Evolutionary conservation across 495 filamentous ascomycete genomes (phyloP).

Genomic region (Cercophora samala): DNA sequence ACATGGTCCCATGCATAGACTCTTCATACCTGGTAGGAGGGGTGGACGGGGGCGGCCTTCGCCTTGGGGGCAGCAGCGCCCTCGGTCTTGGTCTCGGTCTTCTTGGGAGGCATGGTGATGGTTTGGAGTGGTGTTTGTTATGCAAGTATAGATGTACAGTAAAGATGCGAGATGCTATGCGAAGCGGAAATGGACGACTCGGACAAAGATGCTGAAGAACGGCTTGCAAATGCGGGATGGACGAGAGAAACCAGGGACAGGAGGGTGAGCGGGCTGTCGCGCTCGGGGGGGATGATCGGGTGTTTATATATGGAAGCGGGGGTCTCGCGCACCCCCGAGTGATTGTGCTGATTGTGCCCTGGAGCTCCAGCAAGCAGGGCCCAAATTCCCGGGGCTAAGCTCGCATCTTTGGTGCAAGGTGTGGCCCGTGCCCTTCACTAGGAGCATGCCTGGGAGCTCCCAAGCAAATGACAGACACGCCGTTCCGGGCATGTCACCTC

Average conservation of each 20-base stretch:
- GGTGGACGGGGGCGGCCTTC: conserved; percentile 49
- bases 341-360: conserved; percentile 33
- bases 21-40: conserved; percentile 56
- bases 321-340: conserved; percentile 35
- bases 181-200: conserved; percentile 15
- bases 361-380: conserved; percentile 16
- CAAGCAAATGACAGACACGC: conserved; percentile 4
- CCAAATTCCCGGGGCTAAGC: conserved; percentile 26
- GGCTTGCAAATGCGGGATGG: conserved; percentile 1
- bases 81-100: conserved; percentile 43
- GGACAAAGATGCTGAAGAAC: neutral
- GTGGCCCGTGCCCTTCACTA: conserved; percentile 25
- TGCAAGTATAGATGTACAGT: conserved; percentile 9
- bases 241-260: conserved; percentile 35
- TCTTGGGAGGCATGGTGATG: conserved; percentile 64
- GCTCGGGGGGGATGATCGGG: conserved; percentile 43
- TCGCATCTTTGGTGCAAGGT: conserved; percentile 12
- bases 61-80: conserved; percentile 51
- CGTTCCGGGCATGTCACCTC: neutral
- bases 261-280: conserved; percentile 42
- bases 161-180: conserved; percentile 15
- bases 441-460: conserved; percentile 10
- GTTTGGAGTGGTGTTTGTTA: conserved; percentile 16
- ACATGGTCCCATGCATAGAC: conserved; percentile 7
- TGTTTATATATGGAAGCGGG: conserved; percentile 50